phyloP scores from a whole-genome alignment of 1,284 basidiomycete genomes.

The Malassezia equina region DNA sequence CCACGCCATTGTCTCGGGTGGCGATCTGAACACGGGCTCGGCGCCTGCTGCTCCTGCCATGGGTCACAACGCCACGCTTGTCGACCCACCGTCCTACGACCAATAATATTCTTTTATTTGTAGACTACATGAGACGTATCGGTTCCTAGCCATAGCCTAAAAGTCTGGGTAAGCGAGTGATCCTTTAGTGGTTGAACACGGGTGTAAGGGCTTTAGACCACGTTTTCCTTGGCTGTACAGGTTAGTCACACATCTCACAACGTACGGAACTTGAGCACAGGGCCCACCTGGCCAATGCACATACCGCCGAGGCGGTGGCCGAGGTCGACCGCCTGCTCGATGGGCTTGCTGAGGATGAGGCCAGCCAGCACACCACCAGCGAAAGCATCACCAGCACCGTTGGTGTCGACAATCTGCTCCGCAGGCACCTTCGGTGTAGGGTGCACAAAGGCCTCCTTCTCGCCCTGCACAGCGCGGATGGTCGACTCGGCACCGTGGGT shows the following conservation, averaged over 20 bases:
- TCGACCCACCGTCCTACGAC: neutral
- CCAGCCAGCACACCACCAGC: slow-evolving; percentile 94
- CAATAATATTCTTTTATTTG: slow-evolving; percentile 15
- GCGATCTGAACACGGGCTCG: neutral
- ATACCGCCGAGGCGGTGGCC: slow-evolving; percentile 83
- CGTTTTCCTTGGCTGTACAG: slow-evolving; percentile 25
- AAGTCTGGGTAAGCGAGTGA: neutral
- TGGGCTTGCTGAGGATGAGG: slow-evolving; percentile 65
- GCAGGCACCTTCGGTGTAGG: slow-evolving; percentile 51
- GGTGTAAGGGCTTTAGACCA: slow-evolving; percentile 18
- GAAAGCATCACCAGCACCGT: slow-evolving; percentile 98
- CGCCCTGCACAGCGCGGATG: slow-evolving; percentile 60
- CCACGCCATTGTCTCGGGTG: neutral
- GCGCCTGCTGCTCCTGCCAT: neutral
- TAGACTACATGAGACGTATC: slow-evolving; percentile 45
- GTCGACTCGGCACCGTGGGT: slow-evolving; percentile 81
- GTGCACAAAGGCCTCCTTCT: slow-evolving; percentile 52
- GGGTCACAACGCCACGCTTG: neutral
- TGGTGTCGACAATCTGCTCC: slow-evolving; percentile 72
- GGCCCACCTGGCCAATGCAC: slow-evolving; percentile 70
- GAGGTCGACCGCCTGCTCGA: slow-evolving; percentile 69
- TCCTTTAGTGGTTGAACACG: slow-evolving; percentile 21
- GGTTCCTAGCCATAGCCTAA: neutral
- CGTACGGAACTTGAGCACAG: slow-evolving; percentile 43
- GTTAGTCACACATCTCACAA: neutral